These are phyloP conservation scores for Erysimum cheiranthoides DNA, from an alignment of 345 rosid genomes.

Conservation along the genomic window DNA sequence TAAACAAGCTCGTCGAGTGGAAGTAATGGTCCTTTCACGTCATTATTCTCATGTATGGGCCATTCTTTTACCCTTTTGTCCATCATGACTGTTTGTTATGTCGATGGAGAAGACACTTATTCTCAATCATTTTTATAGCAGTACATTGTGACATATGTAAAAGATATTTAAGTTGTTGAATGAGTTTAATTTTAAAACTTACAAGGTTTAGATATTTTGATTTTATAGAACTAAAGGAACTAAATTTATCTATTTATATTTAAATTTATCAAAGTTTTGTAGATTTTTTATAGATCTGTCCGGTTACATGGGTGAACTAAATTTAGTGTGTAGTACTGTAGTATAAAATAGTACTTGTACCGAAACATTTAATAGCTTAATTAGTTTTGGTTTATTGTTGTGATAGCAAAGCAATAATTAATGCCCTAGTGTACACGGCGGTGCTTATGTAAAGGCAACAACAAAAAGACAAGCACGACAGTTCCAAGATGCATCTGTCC, in stretches of 20 bases:
- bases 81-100: conserved; percentile 26
- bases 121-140: conserved; percentile 20
- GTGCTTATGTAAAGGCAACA: conserved; percentile 34
- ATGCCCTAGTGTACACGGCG: conserved; percentile 40
- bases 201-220: too few species aligned
- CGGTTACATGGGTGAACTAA: not conserved
- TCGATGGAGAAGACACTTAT: conserved; percentile 24
- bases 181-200: too few species aligned
- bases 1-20: conserved; percentile 22
- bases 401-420: not conserved
- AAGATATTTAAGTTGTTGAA: too few species aligned
- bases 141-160: not conserved
- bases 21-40: conserved; percentile 22
- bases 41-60: conserved; percentile 7
- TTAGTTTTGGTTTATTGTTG: not conserved
- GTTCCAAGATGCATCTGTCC: conserved; percentile 33
- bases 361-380: not conserved
- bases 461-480: conserved; percentile 45
- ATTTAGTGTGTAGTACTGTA: not conserved
- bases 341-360: not conserved
- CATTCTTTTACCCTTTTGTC: conserved; percentile 25
- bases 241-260: too few species aligned
- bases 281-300: too few species aligned
- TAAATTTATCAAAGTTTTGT: too few species aligned
- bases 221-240: too few species aligned